Conservation (phyloP, 805 yeast species). For the Yamadazyma ubonensis region DNA sequence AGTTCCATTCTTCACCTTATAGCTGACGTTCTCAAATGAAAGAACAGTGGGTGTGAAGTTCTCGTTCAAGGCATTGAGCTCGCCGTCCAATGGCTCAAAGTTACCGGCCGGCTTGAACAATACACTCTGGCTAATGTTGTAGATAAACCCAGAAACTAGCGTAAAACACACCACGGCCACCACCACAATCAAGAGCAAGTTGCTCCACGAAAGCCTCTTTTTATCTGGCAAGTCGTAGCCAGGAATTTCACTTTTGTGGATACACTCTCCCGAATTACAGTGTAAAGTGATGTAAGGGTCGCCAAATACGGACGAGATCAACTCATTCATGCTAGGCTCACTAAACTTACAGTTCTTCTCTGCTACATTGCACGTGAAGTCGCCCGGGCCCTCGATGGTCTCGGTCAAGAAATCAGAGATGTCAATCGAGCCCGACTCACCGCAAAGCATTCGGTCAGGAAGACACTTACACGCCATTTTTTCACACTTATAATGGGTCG, state of each 20-base stretch:
- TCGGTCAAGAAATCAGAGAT: conserved; percentile 89
- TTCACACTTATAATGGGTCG: conserved; percentile 76
- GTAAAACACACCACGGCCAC: conserved; percentile 45
- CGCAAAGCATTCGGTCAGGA: conserved; percentile 92
- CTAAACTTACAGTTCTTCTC: conserved; percentile 70
- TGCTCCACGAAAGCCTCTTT: conserved; percentile 43
- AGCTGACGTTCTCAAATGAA: conserved; percentile 71
- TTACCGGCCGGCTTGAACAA: conserved; percentile 42
- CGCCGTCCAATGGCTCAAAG: conserved; percentile 29
- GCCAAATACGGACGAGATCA: conserved; percentile 90
- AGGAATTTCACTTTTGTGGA: conserved; percentile 90
- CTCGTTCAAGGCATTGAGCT: conserved; percentile 41
- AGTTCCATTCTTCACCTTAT: conserved; percentile 47
- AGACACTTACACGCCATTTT: conserved; percentile 82
- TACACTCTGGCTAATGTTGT: conserved; percentile 59
- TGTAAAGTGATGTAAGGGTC: conserved; percentile 81
- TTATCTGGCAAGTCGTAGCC: conserved; percentile 74
- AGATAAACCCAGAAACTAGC: conserved; percentile 40
- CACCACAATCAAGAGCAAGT: conserved; percentile 46
- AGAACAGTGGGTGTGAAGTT: conserved; percentile 40
- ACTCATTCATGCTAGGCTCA: conserved; percentile 94
- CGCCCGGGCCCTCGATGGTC: conserved; percentile 91
- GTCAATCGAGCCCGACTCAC: conserved; percentile 90
- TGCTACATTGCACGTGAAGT: conserved; percentile 72
- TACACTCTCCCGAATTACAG: conserved; percentile 86